Conservation (phyloP, 2,329 filamentous ascomycete species). For the Penicillium sp. region DNA sequence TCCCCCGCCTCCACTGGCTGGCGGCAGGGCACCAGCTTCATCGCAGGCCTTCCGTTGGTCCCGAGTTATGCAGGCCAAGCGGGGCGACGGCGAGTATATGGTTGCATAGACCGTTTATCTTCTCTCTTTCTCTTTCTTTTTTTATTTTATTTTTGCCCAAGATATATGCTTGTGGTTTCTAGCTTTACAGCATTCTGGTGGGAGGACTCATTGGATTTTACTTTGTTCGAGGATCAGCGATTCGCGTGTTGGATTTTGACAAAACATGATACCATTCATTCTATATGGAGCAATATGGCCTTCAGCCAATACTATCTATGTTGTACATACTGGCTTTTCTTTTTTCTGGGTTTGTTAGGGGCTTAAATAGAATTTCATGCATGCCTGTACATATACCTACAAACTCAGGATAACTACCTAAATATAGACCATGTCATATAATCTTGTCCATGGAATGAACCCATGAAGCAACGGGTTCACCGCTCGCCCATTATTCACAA, state of each 20-base stretch:
- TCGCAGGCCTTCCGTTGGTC: conserved; percentile 39
- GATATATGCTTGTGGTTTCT: background rate
- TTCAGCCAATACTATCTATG: background rate
- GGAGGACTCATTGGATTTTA: background rate
- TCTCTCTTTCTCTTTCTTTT: background rate
- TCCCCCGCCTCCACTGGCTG: conserved; percentile 15
- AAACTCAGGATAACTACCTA: background rate
- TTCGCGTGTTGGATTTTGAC: conserved; percentile 6
- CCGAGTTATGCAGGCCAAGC: conserved; percentile 38
- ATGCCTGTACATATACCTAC: background rate
- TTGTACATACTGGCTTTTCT: background rate
- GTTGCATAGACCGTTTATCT: conserved; percentile 27
- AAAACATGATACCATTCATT: conserved; percentile 21
- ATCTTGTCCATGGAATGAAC: background rate
- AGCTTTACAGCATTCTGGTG: conserved; percentile 5
- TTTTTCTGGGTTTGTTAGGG: background rate
- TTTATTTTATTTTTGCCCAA: background rate
- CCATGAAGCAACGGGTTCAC: background rate
- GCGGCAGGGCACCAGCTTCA: conserved; percentile 9
- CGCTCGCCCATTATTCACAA: background rate
- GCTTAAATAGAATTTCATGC: background rate
- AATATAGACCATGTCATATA: background rate
- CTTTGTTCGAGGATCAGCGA: conserved; percentile 11
- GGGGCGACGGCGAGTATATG: conserved; percentile 40
- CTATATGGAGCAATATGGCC: conserved; percentile 1